Conservation (phyloP, 805 yeast genomes). For the Candida oleophila region DNA sequence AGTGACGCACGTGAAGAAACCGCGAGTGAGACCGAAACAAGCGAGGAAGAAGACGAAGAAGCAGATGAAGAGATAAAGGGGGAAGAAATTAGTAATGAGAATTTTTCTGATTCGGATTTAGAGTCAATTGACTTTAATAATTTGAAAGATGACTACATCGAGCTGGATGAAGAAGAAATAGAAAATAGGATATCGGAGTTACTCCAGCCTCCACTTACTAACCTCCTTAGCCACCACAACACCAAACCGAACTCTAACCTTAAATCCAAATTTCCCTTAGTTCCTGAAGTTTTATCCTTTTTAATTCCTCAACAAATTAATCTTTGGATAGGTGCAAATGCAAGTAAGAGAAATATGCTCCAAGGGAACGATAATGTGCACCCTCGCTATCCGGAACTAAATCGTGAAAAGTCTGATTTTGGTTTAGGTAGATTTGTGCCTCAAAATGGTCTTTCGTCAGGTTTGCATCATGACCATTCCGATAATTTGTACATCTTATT, state of each 20-base stretch:
- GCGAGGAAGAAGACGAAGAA: slow-evolving; percentile 22
- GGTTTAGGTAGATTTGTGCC: slow-evolving; percentile 59
- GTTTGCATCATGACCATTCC: slow-evolving; percentile 79
- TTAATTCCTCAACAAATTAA: slow-evolving; percentile 70
- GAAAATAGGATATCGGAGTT: slow-evolving; percentile 35
- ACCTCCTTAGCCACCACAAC: slow-evolving; percentile 15
- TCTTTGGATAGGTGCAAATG: slow-evolving; percentile 62
- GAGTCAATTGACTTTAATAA: slow-evolving; percentile 45
- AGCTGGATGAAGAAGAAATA: slow-evolving; percentile 23
- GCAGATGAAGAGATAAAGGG: slow-evolving; percentile 22
- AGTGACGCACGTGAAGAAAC: slow-evolving; percentile 12
- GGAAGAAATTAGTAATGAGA: slow-evolving; percentile 7
- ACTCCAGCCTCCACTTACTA: slow-evolving; percentile 62
- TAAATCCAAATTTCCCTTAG: slow-evolving; percentile 33
- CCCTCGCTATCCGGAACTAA: slow-evolving; percentile 10
- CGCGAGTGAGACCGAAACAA: too few species aligned
- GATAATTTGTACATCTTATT: slow-evolving; percentile 68
- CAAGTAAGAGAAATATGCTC: slow-evolving; percentile 13
- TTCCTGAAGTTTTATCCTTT: slow-evolving; percentile 39
- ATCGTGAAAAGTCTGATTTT: slow-evolving; percentile 13
- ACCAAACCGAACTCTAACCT: neutral
- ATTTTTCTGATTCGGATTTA: slow-evolving; percentile 28
- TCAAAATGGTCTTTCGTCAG: slow-evolving; percentile 60
- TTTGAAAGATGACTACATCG: slow-evolving; percentile 52
- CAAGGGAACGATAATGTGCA: slow-evolving; percentile 5